Evolutionary conservation across 345 rosid genomes (phyloP).

Genomic region (Euphorbia pulcherrima): DNA sequence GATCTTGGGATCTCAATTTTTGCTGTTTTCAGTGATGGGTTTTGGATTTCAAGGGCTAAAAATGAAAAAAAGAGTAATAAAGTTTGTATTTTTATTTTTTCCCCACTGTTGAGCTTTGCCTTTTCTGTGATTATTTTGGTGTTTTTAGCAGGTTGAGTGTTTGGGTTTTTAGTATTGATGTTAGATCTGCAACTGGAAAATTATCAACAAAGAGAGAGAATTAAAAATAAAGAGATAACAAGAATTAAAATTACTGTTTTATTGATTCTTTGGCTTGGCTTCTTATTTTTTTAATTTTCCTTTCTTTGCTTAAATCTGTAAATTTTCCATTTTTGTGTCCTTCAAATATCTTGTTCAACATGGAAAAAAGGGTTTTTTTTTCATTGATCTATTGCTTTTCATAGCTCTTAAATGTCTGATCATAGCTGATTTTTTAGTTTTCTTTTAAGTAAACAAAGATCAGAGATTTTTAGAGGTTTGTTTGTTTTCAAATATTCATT

Average conservation of each 20-base stretch:
- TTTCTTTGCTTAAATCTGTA: constrained; percentile 22
- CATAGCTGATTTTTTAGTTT: constrained; percentile 11
- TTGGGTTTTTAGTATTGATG: too few species aligned
- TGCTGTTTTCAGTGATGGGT: too few species aligned
- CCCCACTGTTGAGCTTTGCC: constrained; percentile 27
- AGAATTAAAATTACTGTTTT: constrained; percentile 32
- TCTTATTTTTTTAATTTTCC: constrained; percentile 5
- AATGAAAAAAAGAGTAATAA: not conserved
- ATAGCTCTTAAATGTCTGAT: not conserved
- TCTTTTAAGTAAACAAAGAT: constrained; percentile 9
- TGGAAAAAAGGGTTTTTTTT: not conserved
- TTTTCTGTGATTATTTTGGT: constrained; percentile 66
- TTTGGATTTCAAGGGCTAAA: too few species aligned
- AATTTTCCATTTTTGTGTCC: constrained; percentile 26
- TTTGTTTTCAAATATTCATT: too few species aligned
- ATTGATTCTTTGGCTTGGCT: constrained; percentile 8
- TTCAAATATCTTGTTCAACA: too few species aligned
- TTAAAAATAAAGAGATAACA: too few species aligned
- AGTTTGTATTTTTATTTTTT: too few species aligned
- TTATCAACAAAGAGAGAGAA: too few species aligned
- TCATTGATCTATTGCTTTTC: constrained; percentile 20
- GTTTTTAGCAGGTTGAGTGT: constrained; percentile 53
- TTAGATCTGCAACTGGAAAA: constrained; percentile 82
- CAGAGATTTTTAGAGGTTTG: not conserved
- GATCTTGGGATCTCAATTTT: too few species aligned